Evolutionary conservation across 148 eudicot genomes (phyloP), one percentile per base, ranked within the genome.

Genomic region (Beta vulgaris): DNA sequence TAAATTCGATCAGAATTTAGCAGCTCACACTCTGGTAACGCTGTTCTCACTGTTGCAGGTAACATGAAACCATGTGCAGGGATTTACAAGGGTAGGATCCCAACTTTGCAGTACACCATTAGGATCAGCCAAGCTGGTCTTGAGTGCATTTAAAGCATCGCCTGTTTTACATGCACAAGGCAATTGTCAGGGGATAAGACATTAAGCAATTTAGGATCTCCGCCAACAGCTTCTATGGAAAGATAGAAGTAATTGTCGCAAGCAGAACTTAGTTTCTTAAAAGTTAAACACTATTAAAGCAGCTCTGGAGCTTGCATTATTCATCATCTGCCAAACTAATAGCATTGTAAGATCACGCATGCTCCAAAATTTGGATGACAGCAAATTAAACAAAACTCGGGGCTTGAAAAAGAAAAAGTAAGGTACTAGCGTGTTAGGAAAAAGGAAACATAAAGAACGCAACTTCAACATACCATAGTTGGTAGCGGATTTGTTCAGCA

Each of bases 31-130:
- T 84, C 93, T 80, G 18, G 90, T 91, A 77, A 91, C 96, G 39
- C 86, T 85, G 76, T 88, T 89, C 1, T 89, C 90, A 67, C 31
- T 57, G 83, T 89, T 88, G 86, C 98, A 93, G 5, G 96, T 88
- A 59, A 93, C 91, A 55, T 91, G 92, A 76, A 86, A 88, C 98
- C 98, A 93, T 31, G 90, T 82, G 77, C 98, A 93, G 32, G 98
- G 98, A 86, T 87, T 89, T 66, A 85, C 92, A 78, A 84, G 89
- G 53, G 93, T 88, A 37, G 91, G 64, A 88, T 87, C 96, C 98
- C 98, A 93, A 72, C 88, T 91, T 79, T 88, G 88, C 48, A 93
- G 72, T 63, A 88, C 90, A 63, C 87, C 87, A 81, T 86, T 89
- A 60, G 96, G 91, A 87, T 91, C 98, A 51, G 73, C 74, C 76